Evolutionary conservation across 331 rosid species (phyloP).

Genomic region (Quercus tomentella): DNA sequence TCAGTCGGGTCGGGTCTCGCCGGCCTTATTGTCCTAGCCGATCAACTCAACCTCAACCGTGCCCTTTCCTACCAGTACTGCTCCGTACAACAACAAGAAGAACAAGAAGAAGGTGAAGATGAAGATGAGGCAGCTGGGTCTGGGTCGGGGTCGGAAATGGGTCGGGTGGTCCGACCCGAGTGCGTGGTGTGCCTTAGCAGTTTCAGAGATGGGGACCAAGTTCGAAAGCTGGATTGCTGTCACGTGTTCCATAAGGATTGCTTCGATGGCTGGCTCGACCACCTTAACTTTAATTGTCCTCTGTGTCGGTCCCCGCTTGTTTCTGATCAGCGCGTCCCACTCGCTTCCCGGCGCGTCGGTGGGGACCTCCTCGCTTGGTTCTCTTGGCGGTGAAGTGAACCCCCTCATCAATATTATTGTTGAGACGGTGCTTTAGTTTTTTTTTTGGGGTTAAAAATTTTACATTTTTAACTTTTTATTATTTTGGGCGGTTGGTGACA

Average conservation of each 20-base stretch:
- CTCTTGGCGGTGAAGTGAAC: conserved; percentile 40
- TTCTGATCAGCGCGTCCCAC: conserved; percentile 42
- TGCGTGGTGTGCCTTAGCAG: conserved; percentile 66
- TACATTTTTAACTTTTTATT: not conserved
- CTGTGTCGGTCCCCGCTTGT: conserved; percentile 67
- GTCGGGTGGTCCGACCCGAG: conserved; percentile 4
- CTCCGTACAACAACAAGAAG: not conserved
- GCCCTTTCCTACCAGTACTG: conserved; percentile 31
- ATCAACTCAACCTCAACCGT: conserved; percentile 64
- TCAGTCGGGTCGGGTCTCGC: conserved; percentile 75
- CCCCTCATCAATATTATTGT: too few relatives aligned
- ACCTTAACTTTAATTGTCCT: conserved; percentile 78
- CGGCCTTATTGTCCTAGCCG: conserved; percentile 57
- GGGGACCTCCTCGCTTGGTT: conserved; percentile 54
- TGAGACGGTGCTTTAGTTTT: too few relatives aligned
- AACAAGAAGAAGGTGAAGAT: not conserved
- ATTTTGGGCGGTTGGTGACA: conserved; percentile 25
- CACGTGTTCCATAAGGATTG: conserved; percentile 81
- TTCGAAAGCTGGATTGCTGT: conserved; percentile 67
- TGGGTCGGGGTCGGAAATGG: not conserved
- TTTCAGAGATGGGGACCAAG: conserved; percentile 55
- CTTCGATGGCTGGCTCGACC: conserved; percentile 78
- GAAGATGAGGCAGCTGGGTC: not conserved
- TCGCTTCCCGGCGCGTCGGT: conserved; percentile 48
- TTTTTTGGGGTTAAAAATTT: not conserved